Percentiles rank a stretch among this genome's conserved stretches.
Conservation (phyloP, 345 rosid genomes). For the Citrus maxima region DNA sequence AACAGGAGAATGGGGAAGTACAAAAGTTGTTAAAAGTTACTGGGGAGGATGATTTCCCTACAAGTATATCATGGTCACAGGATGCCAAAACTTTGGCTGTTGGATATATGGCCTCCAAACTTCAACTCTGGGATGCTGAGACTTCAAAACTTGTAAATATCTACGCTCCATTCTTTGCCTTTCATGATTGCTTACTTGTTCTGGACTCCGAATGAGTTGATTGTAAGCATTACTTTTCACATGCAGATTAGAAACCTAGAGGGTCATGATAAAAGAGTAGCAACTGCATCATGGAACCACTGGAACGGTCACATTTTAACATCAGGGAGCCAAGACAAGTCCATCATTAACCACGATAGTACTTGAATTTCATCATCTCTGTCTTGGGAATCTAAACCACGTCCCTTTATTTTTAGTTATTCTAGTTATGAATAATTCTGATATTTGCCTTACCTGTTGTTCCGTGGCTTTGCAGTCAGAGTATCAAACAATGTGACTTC, state of each 20-base stretch:
- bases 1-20: conserved; percentile 17
- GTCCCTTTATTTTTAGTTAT: background rate
- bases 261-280: conserved; percentile 38
- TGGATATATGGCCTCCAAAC: conserved; percentile 35
- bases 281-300: conserved; percentile 41
- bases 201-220: background rate
- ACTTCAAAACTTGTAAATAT: conserved; percentile 41
- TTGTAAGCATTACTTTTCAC: background rate
- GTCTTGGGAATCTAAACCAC: background rate
- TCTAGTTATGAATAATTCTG: background rate
- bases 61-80: conserved; percentile 47
- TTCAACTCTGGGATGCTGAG: conserved; percentile 47
- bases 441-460: background rate
- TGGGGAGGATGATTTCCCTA: conserved; percentile 27
- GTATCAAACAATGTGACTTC: conserved; percentile 26
- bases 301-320: conserved; percentile 40
- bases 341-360: conserved; percentile 51
- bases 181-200: background rate
- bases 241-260: conserved; percentile 33
- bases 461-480: conserved; percentile 28
- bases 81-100: conserved; percentile 35
- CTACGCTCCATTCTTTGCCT: background rate
- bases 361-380: background rate
- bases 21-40: conserved; percentile 21
- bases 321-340: conserved; percentile 48